Percentiles rank a stretch among this genome's conserved stretches.
These are phyloP conservation scores for Solanum piurae DNA, from an alignment of 257 asterid species.

Conservation along the genomic window DNA sequence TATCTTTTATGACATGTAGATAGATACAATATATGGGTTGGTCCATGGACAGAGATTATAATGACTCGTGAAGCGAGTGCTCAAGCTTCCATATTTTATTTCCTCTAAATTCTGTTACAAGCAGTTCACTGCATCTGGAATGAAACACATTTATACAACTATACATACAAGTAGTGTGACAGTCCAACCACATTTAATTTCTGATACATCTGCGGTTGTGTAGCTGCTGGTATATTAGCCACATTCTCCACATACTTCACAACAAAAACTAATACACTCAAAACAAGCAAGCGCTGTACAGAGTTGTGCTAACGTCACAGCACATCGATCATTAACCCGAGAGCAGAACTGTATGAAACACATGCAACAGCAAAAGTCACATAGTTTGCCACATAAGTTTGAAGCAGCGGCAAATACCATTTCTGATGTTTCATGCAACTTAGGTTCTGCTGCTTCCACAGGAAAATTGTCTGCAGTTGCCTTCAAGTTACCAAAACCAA, in stretches of 20 bases:
- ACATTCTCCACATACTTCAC: conserved; percentile 40
- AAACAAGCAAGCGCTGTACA: conserved; percentile 71
- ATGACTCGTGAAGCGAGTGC: not conserved
- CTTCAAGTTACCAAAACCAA: conserved; percentile 51
- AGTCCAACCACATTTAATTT: not conserved
- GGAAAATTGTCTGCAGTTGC: conserved; percentile 59
- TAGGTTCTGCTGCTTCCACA: conserved; percentile 53
- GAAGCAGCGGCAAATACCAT: conserved; percentile 48
- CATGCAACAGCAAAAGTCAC: conserved; percentile 68
- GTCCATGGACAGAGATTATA: not conserved
- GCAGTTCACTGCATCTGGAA: not conserved
- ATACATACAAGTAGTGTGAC: not conserved
- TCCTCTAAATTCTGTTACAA: not conserved
- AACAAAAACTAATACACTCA: conserved; percentile 52
- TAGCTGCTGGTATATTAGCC: not conserved
- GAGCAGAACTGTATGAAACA: conserved; percentile 50
- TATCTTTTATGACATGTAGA: not conserved
- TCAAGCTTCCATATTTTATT: not conserved
- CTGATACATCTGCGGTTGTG: not conserved
- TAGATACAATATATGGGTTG: too few relatives aligned
- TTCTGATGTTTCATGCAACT: conserved; percentile 47
- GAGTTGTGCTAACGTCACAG: conserved; percentile 50
- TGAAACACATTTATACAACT: not conserved
- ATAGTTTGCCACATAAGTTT: conserved; percentile 27
- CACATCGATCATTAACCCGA: conserved; percentile 56